Percentiles rank a stretch among this genome's conserved stretches.
phyloP scores from a whole-genome alignment of 1,284 basidiomycete species.

The Puccinia coronata region DNA sequence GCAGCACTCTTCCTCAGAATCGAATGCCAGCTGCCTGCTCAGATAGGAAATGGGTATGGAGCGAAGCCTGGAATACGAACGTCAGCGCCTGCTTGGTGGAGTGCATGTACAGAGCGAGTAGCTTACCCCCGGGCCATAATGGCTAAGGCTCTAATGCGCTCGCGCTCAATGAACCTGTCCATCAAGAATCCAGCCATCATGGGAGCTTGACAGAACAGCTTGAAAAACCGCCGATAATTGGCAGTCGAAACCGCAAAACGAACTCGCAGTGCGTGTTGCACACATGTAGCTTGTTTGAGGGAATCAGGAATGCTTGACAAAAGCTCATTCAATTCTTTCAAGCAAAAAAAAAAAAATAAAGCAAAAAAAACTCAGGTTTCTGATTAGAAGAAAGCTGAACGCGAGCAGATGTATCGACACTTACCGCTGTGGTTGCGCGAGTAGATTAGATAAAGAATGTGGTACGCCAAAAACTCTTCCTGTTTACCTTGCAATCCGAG shows the following conservation, averaged over 20 bases:
- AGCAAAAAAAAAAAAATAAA: too few relatives aligned
- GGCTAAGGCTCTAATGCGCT: constrained; percentile 80
- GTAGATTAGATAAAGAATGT: constrained; percentile 92
- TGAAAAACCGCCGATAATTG: constrained; percentile 91
- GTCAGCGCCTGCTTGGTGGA: constrained; percentile 24
- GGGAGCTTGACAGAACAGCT: constrained; percentile 78
- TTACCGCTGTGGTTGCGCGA: constrained; percentile 89
- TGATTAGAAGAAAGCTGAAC: constrained; percentile 42
- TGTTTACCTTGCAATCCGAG: constrained; percentile 84
- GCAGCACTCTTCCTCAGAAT: constrained; percentile 67
- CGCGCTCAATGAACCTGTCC: constrained; percentile 95
- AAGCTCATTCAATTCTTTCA: constrained; percentile 86
- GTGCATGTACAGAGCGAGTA: background rate
- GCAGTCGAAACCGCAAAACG: constrained; percentile 84
- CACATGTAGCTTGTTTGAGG: constrained; percentile 77
- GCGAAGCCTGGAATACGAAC: constrained; percentile 68
- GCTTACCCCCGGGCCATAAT: constrained; percentile 89
- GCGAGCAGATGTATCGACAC: constrained; percentile 54
- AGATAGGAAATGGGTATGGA: constrained; percentile 76
- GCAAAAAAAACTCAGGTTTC: background rate
- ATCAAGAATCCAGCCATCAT: constrained; percentile 99
- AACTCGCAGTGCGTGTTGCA: constrained; percentile 84
- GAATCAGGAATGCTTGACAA: constrained; percentile 90
- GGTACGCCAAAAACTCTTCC: constrained; percentile 95
- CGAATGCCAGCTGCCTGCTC: constrained; percentile 79